Evolutionary conservation across 441 rosid species (phyloP).

Genomic region (Erodium trifolium): DNA sequence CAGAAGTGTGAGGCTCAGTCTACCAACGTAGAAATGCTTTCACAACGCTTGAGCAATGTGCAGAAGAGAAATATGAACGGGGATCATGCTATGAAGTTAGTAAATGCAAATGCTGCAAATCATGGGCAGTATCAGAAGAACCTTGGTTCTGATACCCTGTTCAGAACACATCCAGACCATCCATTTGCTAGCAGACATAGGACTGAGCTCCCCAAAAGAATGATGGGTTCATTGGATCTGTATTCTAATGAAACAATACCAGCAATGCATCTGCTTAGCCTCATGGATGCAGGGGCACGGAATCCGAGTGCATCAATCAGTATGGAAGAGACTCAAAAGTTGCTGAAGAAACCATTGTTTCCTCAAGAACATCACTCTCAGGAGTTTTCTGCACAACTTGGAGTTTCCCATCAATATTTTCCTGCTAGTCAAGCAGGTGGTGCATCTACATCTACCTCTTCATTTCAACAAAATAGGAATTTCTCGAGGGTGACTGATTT

Average conservation of each 20-base stretch:
- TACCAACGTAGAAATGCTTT: slow-evolving; percentile 23
- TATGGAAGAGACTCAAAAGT: slow-evolving; percentile 37
- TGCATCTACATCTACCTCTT: slow-evolving; percentile 34
- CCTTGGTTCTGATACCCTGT: slow-evolving; percentile 37
- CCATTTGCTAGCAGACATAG: slow-evolving; percentile 34
- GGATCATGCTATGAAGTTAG: slow-evolving; percentile 26
- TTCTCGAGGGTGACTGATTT: slow-evolving; percentile 25
- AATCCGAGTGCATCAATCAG: slow-evolving; percentile 36
- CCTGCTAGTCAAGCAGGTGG: slow-evolving; percentile 34
- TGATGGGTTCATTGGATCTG: slow-evolving; percentile 36
- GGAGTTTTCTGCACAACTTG: slow-evolving; percentile 39
- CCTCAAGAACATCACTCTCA: slow-evolving; percentile 37
- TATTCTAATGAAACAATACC: slow-evolving; percentile 68
- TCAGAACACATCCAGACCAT: slow-evolving; percentile 32
- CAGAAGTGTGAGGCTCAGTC: slow-evolving; percentile 16
- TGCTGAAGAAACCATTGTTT: slow-evolving; percentile 39
- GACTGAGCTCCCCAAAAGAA: slow-evolving; percentile 23
- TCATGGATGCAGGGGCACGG: slow-evolving; percentile 65
- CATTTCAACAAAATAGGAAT: slow-evolving; percentile 39
- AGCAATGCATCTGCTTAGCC: slow-evolving; percentile 87
- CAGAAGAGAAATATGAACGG: slow-evolving; percentile 25
- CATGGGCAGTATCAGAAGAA: slow-evolving; percentile 38
- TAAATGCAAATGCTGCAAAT: slow-evolving; percentile 33
- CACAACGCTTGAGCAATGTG: slow-evolving; percentile 27
- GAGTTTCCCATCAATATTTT: slow-evolving; percentile 27